Evolutionary conservation across 1,284 basidiomycete genomes (phyloP).

Genomic region (Apiotrichum domesticum): DNA sequence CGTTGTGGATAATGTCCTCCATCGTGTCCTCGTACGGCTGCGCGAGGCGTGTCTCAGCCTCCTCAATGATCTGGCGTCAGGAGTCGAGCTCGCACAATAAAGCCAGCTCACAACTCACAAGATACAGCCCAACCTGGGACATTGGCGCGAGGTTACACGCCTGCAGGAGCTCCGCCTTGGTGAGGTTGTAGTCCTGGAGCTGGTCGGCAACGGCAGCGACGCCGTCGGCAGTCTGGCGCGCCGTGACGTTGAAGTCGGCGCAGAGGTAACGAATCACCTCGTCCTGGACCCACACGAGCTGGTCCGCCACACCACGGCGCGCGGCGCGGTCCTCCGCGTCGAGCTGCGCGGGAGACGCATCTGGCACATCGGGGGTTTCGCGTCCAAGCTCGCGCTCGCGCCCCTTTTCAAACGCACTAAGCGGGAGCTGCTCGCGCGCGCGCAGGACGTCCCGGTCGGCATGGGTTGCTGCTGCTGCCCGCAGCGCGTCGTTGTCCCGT

Average conservation of each 20-base stretch:
- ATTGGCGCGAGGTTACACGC: slow-evolving; percentile 81
- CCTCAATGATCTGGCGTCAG: slow-evolving; percentile 69
- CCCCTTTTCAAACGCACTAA: neutral
- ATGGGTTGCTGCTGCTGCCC: slow-evolving; percentile 54
- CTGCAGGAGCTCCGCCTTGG: slow-evolving; percentile 86
- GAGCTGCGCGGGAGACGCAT: slow-evolving; percentile 41
- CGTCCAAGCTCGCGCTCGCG: slow-evolving; percentile 1
- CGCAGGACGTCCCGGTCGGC: slow-evolving; percentile 8
- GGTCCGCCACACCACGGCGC: slow-evolving; percentile 56
- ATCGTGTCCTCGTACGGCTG: slow-evolving; percentile 55
- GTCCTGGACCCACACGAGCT: slow-evolving; percentile 79
- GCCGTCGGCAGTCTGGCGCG: slow-evolving; percentile 59
- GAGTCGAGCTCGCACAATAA: neutral
- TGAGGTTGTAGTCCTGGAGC: slow-evolving; percentile 65
- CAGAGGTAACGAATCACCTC: slow-evolving; percentile 76
- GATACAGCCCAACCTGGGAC: slow-evolving; percentile 77
- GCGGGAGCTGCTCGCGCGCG: slow-evolving; percentile 11
- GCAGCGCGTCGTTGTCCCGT: slow-evolving; percentile 61
- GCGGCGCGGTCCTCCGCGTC: slow-evolving; percentile 48
- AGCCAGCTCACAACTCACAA: slow-evolving; percentile 55
- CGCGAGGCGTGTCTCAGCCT: slow-evolving; percentile 69
- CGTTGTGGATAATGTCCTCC: slow-evolving; percentile 60
- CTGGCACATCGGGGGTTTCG: slow-evolving; percentile 32
- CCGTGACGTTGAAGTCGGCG: slow-evolving; percentile 51
- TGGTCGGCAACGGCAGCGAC: slow-evolving; percentile 62